Evolutionary conservation across 2,329 filamentous ascomycete species (phyloP).

Genomic region (Neonectria punicea): DNA sequence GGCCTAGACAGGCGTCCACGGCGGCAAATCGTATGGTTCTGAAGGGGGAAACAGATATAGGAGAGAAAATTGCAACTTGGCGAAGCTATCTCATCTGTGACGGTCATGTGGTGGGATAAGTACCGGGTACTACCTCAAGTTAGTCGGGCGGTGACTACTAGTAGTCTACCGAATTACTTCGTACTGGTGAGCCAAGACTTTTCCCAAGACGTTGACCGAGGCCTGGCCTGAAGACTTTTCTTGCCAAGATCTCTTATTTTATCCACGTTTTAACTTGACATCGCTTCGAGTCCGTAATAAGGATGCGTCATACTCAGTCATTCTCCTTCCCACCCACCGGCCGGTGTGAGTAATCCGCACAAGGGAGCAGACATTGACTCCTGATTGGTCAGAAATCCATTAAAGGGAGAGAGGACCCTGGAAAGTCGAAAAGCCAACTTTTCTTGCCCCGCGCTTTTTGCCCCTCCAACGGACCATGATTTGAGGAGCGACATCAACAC

Average conservation of each 20-base stretch:
- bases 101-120: background rate
- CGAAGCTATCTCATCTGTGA: background rate
- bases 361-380: background rate
- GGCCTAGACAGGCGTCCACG: background rate
- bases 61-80: too few relatives aligned
- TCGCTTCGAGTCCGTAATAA: background rate
- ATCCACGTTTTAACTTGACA: too few relatives aligned
- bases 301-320: background rate
- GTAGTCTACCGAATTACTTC: too few relatives aligned
- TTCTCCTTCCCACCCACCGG: background rate
- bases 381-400: background rate
- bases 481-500: background rate
- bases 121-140: background rate
- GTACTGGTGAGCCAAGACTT: background rate
- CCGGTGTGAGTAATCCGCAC: background rate
- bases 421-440: background rate
- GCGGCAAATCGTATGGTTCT: background rate
- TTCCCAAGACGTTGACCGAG: background rate
- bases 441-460: constrained; percentile 10
- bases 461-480: background rate
- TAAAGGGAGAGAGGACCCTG: background rate
- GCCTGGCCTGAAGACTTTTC: background rate
- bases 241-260: too few relatives aligned
- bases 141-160: background rate
- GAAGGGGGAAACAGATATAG: background rate